These are phyloP conservation scores for Picochlorum sp. DNA, from an alignment of 139 green algal genomes.

Conservation along the genomic window DNA sequence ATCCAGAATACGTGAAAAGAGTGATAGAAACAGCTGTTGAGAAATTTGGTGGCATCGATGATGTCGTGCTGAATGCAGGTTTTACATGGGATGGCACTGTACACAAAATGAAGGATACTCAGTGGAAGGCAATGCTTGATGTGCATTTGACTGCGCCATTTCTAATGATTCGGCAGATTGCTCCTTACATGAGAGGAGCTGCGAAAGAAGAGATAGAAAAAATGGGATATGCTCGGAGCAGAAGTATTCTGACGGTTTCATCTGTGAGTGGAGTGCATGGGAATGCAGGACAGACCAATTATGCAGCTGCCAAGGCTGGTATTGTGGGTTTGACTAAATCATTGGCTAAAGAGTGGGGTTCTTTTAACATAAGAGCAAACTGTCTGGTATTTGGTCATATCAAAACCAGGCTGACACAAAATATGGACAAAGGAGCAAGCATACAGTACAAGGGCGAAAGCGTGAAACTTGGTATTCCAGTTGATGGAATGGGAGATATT, in stretches of 20 bases:
- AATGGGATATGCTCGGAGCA: slow-evolving; percentile 26
- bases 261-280: slow-evolving; percentile 62
- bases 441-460: slow-evolving; percentile 46
- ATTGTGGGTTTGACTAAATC: slow-evolving; percentile 71
- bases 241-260: slow-evolving; percentile 78
- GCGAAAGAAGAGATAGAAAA: slow-evolving; percentile 55
- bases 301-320: slow-evolving; percentile 50
- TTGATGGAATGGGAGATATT: slow-evolving; percentile 9
- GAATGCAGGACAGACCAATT: slow-evolving; percentile 33
- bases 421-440: slow-evolving; percentile 44
- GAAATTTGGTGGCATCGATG: slow-evolving; percentile 49
- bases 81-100: slow-evolving; percentile 85
- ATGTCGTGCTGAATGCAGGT: slow-evolving; percentile 67
- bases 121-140: slow-evolving; percentile 74
- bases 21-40: slow-evolving; percentile 45
- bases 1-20: slow-evolving; percentile 29
- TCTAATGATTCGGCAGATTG: slow-evolving; percentile 54
- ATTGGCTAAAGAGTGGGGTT: slow-evolving; percentile 72
- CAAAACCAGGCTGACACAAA: slow-evolving; percentile 58
- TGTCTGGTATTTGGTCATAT: slow-evolving; percentile 66
- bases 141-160: slow-evolving; percentile 82
- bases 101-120: slow-evolving; percentile 66
- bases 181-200: slow-evolving; percentile 58
- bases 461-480: slow-evolving; percentile 66
- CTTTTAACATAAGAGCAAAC: slow-evolving; percentile 75